Base-by-base conservation (phyloP, 2,329 filamentous ascomycete genomes). In the Chaetothyriales sp. region DNA sequence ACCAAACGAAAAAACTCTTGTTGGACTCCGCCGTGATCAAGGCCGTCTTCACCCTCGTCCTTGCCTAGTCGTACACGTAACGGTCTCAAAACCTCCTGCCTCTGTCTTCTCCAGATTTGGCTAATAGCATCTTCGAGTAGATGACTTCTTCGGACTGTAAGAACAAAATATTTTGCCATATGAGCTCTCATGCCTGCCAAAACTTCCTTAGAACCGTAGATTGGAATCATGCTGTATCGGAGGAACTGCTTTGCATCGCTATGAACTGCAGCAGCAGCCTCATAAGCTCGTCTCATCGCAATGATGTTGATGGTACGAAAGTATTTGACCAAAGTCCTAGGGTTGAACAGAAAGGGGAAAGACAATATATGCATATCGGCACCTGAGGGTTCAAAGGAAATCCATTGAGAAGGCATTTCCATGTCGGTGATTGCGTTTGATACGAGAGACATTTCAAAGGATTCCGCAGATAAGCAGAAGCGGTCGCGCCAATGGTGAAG, bases 11-110 rank as follows among this genome's bases (percentile, higher is more conserved):
- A 96, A 64, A 95, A 96, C 57, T 98, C 92, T 64, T 95, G 89
- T 60, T 95, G 90, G 1, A 98, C 89, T 55, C 92, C 92, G 44
- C 92, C 92, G 47, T 90, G 87, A 65, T 98, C 92, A 32, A 93
- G 79, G 0, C 92, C 92, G 64, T 93, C 82, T 65, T 96, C 92
- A 26, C 87, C 86, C 49, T 75, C 74, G 32, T 86, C 81, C 62
- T 87, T 83, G 2, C 88, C 88, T 51, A 96, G 78, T 48, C 86
- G 82, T 7, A 98, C 83, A 61, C 95, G 95, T 32, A 98, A 69
- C 1, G 92, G 92, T 22, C 87, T 79, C 61, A 90, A 71, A 2
- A 96, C 71, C 67, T 95, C 87, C 36, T 84, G 76, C 61, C 80
- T 79, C 65, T 95, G 83, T 36, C 88, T 78, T 49, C 86, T 80